Conservation (phyloP, 495 filamentous ascomycete species). For the Chaetomium fimeti region DNA sequence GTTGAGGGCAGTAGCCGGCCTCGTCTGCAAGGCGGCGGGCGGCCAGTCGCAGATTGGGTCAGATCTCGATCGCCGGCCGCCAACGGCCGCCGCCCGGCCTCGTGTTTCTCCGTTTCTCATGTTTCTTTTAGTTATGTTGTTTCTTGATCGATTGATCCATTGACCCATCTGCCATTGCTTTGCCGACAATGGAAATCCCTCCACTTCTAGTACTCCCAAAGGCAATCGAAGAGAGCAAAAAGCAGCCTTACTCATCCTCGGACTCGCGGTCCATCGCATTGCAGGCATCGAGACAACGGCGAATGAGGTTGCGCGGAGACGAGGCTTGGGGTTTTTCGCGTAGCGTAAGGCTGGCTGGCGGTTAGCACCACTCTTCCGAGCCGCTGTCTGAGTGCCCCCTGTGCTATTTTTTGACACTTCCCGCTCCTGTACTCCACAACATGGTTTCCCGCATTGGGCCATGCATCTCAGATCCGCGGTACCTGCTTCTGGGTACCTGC, state of each 20-base stretch:
- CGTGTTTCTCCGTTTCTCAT: not conserved
- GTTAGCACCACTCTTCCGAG: constrained; percentile 5
- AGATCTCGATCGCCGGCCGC: constrained; percentile 22
- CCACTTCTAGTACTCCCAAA: not conserved
- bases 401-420: constrained; percentile 30
- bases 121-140: not conserved
- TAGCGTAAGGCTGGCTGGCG: constrained; percentile 22
- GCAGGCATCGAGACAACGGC: not conserved
- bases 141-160: not conserved
- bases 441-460: constrained; percentile 14
- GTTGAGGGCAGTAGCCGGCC: constrained; percentile 19
- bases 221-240: not conserved
- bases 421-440: constrained; percentile 28
- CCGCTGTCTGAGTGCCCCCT: constrained; percentile 9
- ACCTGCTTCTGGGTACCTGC: constrained; percentile 17
- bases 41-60: constrained; percentile 29
- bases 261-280: not conserved
- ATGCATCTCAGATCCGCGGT: constrained; percentile 11
- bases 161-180: not conserved
- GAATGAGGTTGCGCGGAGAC: constrained; percentile 17
- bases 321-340: constrained; percentile 21
- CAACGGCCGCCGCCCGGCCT: constrained; percentile 15
- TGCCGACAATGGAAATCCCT: not conserved
- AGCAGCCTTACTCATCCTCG: not conserved
- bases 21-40: constrained; percentile 22